Evolutionary conservation across 345 rosid genomes (phyloP), one percentile per base, ranked within the genome.

Genomic region (Salix arbutifolia): DNA sequence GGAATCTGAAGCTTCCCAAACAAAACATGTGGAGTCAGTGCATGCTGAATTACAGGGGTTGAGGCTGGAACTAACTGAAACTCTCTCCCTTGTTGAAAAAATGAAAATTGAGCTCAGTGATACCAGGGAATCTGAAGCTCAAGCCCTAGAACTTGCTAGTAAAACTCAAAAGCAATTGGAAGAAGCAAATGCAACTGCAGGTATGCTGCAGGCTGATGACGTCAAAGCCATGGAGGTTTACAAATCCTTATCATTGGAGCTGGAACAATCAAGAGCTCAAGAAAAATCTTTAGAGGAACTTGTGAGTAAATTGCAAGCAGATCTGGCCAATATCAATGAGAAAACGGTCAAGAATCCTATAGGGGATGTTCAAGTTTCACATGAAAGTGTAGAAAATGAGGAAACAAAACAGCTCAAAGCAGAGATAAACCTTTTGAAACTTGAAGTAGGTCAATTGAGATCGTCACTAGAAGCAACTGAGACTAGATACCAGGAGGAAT

Each of bases 401-500:
- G 85, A 72, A 76, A 83, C 52, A 11, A 58, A 85, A 30, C 77
- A 85, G 85, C 90, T 94, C 46, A 85, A 87, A 73, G 78, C 71
- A 30, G 98, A 92, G 81, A 89, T 87, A 53, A 78, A 86, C 80
- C 46, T 16, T 37, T 84, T 89, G 31, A 90, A 87, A 67, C 68
- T 71, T 60, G 97, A 92, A 89, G 82, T 88, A 73, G 78, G 79
- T 30, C 95, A 91, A 25, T 74, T 95, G 83, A 89, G 85, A 84
- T 86, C 91, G 31, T 91, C 89, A 67, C 74, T 95, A 26, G 94
- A 88, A 84, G 89, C 87, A 17, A 88, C 93, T 14, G 99, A 96
- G 87, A 77, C 84, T 13, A 85, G 94, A 83, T 93, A 93, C 78
- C 97, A 95, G 69, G 97, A 91, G 80, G 98, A 93, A 84, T 91